A percentile compares a stretch with the other conserved stretches of the same genome.
Conservation (phyloP, 345 rosid genomes). For the Euphorbia peplus region DNA sequence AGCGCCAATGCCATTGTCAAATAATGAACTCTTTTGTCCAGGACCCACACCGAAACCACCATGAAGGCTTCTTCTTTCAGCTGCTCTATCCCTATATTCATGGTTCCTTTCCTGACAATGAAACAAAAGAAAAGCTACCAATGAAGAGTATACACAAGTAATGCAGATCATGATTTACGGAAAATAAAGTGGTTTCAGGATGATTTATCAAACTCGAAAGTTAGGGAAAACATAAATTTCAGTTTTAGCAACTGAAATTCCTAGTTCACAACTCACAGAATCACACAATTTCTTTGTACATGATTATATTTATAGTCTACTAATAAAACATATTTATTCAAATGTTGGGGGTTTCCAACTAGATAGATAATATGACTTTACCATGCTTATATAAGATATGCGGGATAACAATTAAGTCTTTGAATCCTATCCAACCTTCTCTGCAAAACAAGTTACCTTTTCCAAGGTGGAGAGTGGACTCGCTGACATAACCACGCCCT, state of each 20-base stretch:
- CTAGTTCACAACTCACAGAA: background rate
- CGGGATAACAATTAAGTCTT: background rate
- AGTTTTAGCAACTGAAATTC: background rate
- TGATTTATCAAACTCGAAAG: background rate
- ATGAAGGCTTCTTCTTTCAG: conserved; percentile 80
- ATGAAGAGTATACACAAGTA: background rate
- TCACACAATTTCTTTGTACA: background rate
- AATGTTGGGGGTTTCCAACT: too few relatives aligned
- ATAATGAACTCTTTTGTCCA: conserved; percentile 56
- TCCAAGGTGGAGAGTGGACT: conserved; percentile 34
- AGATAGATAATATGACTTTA: too few relatives aligned
- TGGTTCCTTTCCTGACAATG: conserved; percentile 38
- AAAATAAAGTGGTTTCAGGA: background rate
- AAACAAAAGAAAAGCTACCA: conserved; percentile 10
- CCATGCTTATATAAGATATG: background rate
- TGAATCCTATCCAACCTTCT: conserved; percentile 13
- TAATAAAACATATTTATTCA: too few relatives aligned
- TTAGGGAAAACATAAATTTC: background rate
- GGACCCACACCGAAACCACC: conserved; percentile 82
- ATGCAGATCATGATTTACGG: background rate
- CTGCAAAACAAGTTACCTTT: conserved; percentile 43
- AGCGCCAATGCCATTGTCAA: conserved; percentile 23
- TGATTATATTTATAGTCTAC: too few relatives aligned
- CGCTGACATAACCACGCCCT: conserved; percentile 17
- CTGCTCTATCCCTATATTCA: conserved; percentile 83